A percentile compares a stretch with the other conserved stretches of the same genome.
Evolutionary conservation across 179 eudicot species (phyloP).

Genomic region (Sideroxylon spinosum): DNA sequence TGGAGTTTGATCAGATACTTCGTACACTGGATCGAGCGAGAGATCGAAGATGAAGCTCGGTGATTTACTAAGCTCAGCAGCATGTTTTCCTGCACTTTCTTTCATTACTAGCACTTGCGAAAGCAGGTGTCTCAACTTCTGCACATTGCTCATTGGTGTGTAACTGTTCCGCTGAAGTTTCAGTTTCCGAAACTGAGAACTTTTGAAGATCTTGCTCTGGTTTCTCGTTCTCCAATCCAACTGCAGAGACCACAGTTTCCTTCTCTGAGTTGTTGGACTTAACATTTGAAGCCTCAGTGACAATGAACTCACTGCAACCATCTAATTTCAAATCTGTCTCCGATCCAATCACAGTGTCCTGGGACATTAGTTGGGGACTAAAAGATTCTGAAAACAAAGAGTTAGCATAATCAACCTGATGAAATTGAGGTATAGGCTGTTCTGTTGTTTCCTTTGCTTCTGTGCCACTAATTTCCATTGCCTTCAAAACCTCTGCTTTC

Average conservation of each 20-base stretch:
- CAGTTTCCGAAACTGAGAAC: too few species aligned
- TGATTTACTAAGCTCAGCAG: conserved; percentile 25
- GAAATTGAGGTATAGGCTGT: neutral
- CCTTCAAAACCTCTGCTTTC: neutral
- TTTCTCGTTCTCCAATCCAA: neutral
- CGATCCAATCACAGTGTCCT: neutral
- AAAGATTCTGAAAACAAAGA: neutral
- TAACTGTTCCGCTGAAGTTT: too few species aligned
- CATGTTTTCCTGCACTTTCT: neutral
- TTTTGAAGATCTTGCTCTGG: too few species aligned
- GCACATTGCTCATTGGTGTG: neutral
- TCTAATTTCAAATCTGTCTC: neutral
- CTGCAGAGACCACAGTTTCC: neutral
- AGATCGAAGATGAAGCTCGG: conserved; percentile 49
- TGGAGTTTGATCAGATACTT: conserved; percentile 49
- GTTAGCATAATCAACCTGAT: neutral
- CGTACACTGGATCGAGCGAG: conserved; percentile 19
- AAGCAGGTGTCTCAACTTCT: neutral
- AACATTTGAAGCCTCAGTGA: neutral
- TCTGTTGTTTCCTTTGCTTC: conserved; percentile 5
- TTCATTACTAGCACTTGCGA: neutral
- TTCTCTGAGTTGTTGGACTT: neutral
- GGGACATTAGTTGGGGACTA: neutral
- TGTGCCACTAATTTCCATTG: neutral
- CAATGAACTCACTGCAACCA: neutral